Base-by-base conservation (phyloP, 495 filamentous ascomycete species). In the Xylaria longipes region DNA sequence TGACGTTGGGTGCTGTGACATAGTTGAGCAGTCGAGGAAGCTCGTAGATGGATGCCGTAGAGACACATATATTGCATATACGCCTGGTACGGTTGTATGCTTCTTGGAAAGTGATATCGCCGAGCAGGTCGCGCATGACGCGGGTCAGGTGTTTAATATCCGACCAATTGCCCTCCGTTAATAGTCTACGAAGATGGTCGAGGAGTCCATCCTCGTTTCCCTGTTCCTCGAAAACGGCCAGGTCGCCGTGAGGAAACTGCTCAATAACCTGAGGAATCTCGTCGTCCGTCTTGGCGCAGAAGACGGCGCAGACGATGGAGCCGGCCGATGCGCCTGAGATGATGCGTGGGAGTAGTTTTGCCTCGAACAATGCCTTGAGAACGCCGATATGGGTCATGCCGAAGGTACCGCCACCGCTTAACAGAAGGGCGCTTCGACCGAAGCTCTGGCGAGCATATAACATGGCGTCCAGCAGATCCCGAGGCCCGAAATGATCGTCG, bases 301-400 rank as follows among this genome's bases (percentile, higher is more conserved):
- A 83, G 0, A 98, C 93, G 0, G 94, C 87, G 71, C 90, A 94
- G 33, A 98, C 93, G 58, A 98, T 97, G 71, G 93, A 95, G n/a
- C 95, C 95, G 3, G 95, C 95, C 1, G 94, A 97, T 0, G 95
- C 92, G 8, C 95, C 95, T 1, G 94, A 97, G 67, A 98, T 95
- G 77, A 98, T 96, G 25, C 94, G 89, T 9, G 95, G 95, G 2
- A 98, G 87, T 4, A 97, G 84, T 1, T 87, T 87, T 20, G 87
- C 82, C 77, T 97, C 89, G 77, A 88, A 94, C 20, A 98, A 86
- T 6, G 92, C 87, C 75, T 97, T 97, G 72, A 97, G 82, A n/a
- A 98, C 95, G 2, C 95, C 95, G 71, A 98, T 92, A 79, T 98
- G 95, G 60, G 92, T 93, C 95, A 98, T 97, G 33, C 95, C 95